Evolutionary conservation across 2,329 filamentous ascomycete species (phyloP).

Genomic region (Diplodia intermedia): DNA sequence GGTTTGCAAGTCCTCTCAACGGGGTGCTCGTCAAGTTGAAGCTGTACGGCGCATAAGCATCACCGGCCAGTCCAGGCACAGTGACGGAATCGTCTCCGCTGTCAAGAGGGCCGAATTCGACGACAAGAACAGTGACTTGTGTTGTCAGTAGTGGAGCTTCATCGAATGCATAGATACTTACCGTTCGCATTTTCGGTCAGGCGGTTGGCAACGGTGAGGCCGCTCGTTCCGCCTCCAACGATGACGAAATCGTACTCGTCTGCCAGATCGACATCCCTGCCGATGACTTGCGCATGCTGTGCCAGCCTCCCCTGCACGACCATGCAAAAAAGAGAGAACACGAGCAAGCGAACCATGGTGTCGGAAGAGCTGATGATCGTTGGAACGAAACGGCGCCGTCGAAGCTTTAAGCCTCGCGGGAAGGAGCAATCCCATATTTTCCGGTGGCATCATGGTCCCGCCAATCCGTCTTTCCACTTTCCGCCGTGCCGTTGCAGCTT

Average conservation of each 20-base stretch:
- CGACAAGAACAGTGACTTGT: slow-evolving; percentile 37
- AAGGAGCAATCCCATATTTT: background rate
- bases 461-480: background rate
- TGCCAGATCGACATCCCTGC: background rate
- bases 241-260: slow-evolving; percentile 30
- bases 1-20: slow-evolving; percentile 51
- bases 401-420: background rate
- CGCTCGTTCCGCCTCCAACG: slow-evolving; percentile 30
- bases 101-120: slow-evolving; percentile 42
- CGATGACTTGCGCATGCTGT: slow-evolving; percentile 1
- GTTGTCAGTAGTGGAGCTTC: background rate
- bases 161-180: slow-evolving; percentile 31
- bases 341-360: slow-evolving; percentile 6
- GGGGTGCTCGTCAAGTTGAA: slow-evolving; percentile 55
- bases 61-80: background rate
- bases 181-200: slow-evolving; percentile 22
- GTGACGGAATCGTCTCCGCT: slow-evolving; percentile 35
- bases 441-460: background rate
- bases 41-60: slow-evolving; percentile 1
- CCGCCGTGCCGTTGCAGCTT: background rate
- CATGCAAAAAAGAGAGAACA: slow-evolving; percentile 1
- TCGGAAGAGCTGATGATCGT: background rate
- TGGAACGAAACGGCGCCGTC: background rate
- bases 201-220: slow-evolving; percentile 30
- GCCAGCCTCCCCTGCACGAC: background rate